Evolutionary conservation across 495 filamentous ascomycete species (phyloP).

Genomic region (Thozetella sp.): DNA sequence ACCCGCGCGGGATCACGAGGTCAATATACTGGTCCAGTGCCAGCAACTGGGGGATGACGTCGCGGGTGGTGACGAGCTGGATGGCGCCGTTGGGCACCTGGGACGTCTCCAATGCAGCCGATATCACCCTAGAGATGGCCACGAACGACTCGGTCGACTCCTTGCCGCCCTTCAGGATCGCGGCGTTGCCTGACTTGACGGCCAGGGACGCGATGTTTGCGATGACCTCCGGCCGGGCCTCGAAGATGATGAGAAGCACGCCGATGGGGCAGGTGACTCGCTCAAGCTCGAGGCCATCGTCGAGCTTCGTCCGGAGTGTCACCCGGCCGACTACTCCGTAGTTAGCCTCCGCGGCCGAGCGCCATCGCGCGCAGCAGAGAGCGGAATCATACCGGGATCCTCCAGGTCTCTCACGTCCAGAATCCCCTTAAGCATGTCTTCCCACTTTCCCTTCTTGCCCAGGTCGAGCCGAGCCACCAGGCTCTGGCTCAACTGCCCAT

Average conservation of each 20-base stretch:
- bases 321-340: constrained; percentile 72
- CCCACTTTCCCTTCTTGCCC: constrained; percentile 84
- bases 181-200: constrained; percentile 96
- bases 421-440: constrained; percentile 97
- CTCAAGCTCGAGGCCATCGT: constrained; percentile 83
- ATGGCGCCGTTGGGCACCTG: constrained; percentile 82
- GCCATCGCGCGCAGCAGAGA: background rate
- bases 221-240: constrained; percentile 97
- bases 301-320: constrained; percentile 81
- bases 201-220: constrained; percentile 98
- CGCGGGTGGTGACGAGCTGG: constrained; percentile 90
- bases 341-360: background rate
- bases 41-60: constrained; percentile 83
- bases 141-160: constrained; percentile 93
- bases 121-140: constrained; percentile 85
- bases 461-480: constrained; percentile 91
- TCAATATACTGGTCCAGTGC: constrained; percentile 85
- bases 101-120: constrained; percentile 73
- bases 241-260: constrained; percentile 95
- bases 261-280: constrained; percentile 93
- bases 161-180: constrained; percentile 96
- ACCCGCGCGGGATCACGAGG: constrained; percentile 91
- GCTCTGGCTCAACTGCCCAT: constrained; percentile 77
- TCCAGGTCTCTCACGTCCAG: constrained; percentile 82
- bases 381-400: constrained; percentile 73